Evolutionary conservation across 192 early-diverging fungal species (phyloP).

Genomic region (Dissophora globulifera): DNA sequence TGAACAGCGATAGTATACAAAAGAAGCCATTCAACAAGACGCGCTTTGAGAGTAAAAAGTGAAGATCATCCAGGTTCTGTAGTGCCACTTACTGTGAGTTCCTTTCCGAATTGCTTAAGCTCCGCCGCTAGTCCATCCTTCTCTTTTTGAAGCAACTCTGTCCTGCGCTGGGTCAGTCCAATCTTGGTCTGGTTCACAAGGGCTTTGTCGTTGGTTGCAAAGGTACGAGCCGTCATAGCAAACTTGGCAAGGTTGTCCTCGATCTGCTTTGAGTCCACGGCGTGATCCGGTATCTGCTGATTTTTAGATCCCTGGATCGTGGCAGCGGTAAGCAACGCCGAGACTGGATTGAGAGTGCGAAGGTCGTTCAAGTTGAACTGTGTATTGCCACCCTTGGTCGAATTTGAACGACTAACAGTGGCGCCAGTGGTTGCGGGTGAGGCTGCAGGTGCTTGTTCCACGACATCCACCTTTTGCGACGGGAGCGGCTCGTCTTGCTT

Average conservation of each 20-base stretch:
- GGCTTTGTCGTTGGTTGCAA: conserved; percentile 82
- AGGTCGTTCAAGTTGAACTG: conserved; percentile 58
- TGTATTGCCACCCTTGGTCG: conserved; percentile 41
- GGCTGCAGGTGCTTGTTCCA: background rate
- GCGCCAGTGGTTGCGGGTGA: background rate
- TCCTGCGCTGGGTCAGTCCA: conserved; percentile 24
- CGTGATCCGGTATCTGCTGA: conserved; percentile 60
- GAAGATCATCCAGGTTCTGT: too few relatives aligned
- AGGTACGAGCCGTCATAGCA: conserved; percentile 64
- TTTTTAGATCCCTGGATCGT: conserved; percentile 51
- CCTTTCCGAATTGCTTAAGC: conserved; percentile 81
- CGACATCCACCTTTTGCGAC: background rate
- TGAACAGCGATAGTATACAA: background rate
- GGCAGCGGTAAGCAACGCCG: conserved; percentile 43
- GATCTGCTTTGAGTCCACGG: conserved; percentile 50
- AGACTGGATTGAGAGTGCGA: conserved; percentile 60
- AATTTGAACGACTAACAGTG: conserved; percentile 21
- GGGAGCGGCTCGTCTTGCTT: background rate
- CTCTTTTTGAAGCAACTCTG: conserved; percentile 67
- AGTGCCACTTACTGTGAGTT: conserved; percentile 69
- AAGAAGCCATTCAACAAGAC: too few relatives aligned
- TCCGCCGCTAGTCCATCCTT: conserved; percentile 80
- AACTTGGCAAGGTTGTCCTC: conserved; percentile 63
- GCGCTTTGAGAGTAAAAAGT: too few relatives aligned
- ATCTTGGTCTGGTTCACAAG: conserved; percentile 76